phyloP scores from a whole-genome alignment of 2,329 filamentous ascomycete genomes.

The Lachnellula willkommii region DNA sequence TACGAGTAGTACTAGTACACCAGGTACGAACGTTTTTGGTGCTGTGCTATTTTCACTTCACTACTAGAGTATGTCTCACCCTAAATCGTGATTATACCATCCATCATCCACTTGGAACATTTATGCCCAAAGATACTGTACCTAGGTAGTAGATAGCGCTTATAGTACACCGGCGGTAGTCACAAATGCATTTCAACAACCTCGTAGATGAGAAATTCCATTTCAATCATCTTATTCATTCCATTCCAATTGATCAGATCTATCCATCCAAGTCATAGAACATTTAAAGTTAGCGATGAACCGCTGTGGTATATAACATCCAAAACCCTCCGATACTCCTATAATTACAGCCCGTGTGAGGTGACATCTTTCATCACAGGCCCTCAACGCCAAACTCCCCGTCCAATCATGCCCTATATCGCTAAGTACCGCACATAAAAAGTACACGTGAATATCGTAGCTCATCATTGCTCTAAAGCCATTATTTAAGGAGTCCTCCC shows the following conservation, averaged over 20 bases:
- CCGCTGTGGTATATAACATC: conserved; percentile 1
- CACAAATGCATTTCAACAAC: too few species aligned
- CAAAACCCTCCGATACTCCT: not conserved
- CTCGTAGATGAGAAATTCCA: not conserved
- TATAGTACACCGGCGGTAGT: too few species aligned
- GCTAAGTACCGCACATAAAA: conserved; percentile 4
- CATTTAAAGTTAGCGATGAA: not conserved
- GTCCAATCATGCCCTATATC: not conserved
- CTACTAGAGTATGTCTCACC: not conserved
- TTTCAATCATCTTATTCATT: not conserved
- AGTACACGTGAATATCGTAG: not conserved
- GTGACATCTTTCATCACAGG: not conserved
- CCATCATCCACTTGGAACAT: not conserved
- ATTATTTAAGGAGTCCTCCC: conserved; percentile 35
- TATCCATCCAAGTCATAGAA: not conserved
- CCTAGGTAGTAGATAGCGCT: too few species aligned
- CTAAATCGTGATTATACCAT: not conserved
- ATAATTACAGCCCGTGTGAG: not conserved
- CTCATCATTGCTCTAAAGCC: not conserved
- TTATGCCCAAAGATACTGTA: too few species aligned
- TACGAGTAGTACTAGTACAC: not conserved
- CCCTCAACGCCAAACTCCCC: conserved; percentile 6
- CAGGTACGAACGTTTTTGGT: not conserved
- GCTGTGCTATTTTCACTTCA: too few species aligned
- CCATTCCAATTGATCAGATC: not conserved